A percentile compares a stretch with the other conserved stretches of the same genome.
Evolutionary conservation across 225 moss, liverwort and hornwort species (phyloP).

Genomic region (Polytrichum formosum): DNA sequence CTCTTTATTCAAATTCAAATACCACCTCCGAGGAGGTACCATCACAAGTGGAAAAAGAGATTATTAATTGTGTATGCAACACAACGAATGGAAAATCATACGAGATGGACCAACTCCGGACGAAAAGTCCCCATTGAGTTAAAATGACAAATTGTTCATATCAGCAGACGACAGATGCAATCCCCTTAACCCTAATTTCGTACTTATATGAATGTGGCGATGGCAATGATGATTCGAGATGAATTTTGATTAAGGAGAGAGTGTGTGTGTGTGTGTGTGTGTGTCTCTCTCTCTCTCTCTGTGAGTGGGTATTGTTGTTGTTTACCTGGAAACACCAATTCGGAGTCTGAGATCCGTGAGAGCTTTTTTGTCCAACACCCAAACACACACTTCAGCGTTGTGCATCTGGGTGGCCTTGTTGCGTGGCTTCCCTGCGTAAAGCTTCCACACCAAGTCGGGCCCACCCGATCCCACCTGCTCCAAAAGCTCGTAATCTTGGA

Average conservation of each 20-base stretch:
- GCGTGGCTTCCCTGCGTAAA: conserved; percentile 77
- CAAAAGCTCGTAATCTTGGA: conserved; percentile 92
- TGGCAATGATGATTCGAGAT: not conserved
- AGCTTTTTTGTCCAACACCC: conserved; percentile 94
- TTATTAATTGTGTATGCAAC: too few species aligned
- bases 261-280: not conserved
- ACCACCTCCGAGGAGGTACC: too few species aligned
- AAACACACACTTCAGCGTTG: conserved; percentile 92
- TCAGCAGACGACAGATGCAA: too few species aligned
- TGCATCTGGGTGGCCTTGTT: conserved; percentile 86
- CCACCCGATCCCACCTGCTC: conserved; percentile 97
- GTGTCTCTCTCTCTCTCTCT: not conserved
- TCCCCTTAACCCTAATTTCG: not conserved
- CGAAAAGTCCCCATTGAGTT: too few species aligned
- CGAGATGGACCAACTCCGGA: too few species aligned
- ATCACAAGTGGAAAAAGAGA: too few species aligned
- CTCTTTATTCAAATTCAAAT: too few species aligned
- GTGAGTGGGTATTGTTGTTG: too few species aligned
- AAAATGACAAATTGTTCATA: too few species aligned
- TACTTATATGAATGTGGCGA: not conserved
- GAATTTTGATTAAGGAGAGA: not conserved
- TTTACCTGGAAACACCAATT: conserved; percentile 70
- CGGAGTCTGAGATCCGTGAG: conserved; percentile 78
- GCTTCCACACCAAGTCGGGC: conserved; percentile 88
- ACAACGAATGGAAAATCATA: too few species aligned